Percentiles rank a stretch among this genome's conserved stretches.
These are phyloP conservation scores for Globisporangium irregulare DNA, from an alignment of 352 stramenopile genomes.

Conservation along the genomic window DNA sequence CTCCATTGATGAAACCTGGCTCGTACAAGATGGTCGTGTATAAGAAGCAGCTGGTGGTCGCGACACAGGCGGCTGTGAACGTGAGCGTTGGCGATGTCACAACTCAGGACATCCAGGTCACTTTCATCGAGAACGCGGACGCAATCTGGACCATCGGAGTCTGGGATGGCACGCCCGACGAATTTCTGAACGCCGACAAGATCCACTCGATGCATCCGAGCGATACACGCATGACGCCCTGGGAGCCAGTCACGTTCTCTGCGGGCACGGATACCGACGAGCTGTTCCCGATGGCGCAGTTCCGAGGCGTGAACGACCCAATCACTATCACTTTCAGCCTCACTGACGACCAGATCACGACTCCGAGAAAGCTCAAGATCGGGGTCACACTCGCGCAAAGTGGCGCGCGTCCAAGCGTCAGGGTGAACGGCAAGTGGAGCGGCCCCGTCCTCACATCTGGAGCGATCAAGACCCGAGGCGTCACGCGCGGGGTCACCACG, in stretches of 20 bases:
- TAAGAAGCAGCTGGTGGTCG: conserved; percentile 51
- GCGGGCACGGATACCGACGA: conserved; percentile 20
- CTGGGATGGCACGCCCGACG: conserved; percentile 49
- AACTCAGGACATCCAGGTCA: conserved; percentile 25
- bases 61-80: conserved; percentile 24
- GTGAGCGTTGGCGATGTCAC: conserved; percentile 18
- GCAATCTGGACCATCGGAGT: conserved; percentile 47
- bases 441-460: conserved; percentile 26
- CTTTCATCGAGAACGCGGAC: conserved; percentile 17
- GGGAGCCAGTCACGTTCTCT: conserved; percentile 24
- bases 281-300: conserved; percentile 43
- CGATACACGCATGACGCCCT: conserved; percentile 36
- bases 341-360: conserved; percentile 21
- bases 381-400: conserved; percentile 37
- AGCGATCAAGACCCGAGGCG: conserved; percentile 41
- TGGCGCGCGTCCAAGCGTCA: conserved; percentile 27
- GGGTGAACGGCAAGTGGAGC: conserved; percentile 41
- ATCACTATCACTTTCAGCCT: conserved; percentile 35
- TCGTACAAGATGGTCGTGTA: conserved; percentile 54
- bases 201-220: conserved; percentile 53
- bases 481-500: conserved; percentile 39
- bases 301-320: conserved; percentile 43
- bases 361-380: conserved; percentile 31
- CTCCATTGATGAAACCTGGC: conserved; percentile 41
- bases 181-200: conserved; percentile 53